These are phyloP conservation scores for Paraphysoderma sedebokerense DNA, from an alignment of 371 early-diverging fungal genomes.

Conservation along the genomic window DNA sequence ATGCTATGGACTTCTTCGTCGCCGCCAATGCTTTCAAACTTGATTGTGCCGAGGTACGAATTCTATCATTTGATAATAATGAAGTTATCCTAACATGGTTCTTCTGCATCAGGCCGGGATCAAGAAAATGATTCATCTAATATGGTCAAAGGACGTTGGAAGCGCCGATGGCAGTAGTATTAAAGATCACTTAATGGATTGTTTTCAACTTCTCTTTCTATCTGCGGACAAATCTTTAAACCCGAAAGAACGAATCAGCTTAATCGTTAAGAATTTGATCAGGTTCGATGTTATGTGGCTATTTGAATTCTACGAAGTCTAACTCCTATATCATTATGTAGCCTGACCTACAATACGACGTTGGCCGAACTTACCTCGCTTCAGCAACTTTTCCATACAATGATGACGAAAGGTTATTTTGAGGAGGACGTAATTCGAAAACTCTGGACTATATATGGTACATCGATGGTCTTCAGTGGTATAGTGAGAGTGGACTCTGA, in stretches of 20 bases:
- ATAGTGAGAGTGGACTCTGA: not conserved
- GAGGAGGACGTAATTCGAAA: conserved; percentile 48
- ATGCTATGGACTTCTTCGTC: conserved; percentile 87
- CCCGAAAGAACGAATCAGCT: conserved; percentile 34
- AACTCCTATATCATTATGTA: conserved; percentile 5
- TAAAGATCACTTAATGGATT: conserved; percentile 53
- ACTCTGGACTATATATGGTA: conserved; percentile 71
- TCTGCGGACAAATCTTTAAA: conserved; percentile 39
- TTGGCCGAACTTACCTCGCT: conserved; percentile 85
- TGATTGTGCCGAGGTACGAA: conserved; percentile 45
- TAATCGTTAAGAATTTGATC: conserved; percentile 2
- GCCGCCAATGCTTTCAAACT: conserved; percentile 63
- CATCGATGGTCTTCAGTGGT: not conserved
- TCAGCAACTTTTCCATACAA: conserved; percentile 63
- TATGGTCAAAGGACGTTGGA: conserved; percentile 76
- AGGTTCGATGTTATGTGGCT: conserved; percentile 11
- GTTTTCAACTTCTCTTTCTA: conserved; percentile 63
- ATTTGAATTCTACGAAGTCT: not conserved
- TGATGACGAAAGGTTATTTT: conserved; percentile 43
- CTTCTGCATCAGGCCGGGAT: conserved; percentile 48
- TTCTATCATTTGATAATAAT: not conserved
- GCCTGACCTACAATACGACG: conserved; percentile 62
- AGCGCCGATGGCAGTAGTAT: conserved; percentile 68
- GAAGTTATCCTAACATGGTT: not conserved
- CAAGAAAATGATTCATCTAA: conserved; percentile 80